A percentile compares a stretch with the other conserved stretches of the same genome.
These are phyloP conservation scores for Malus hybrid DNA, from an alignment of 331 rosid species.

Conservation along the genomic window DNA sequence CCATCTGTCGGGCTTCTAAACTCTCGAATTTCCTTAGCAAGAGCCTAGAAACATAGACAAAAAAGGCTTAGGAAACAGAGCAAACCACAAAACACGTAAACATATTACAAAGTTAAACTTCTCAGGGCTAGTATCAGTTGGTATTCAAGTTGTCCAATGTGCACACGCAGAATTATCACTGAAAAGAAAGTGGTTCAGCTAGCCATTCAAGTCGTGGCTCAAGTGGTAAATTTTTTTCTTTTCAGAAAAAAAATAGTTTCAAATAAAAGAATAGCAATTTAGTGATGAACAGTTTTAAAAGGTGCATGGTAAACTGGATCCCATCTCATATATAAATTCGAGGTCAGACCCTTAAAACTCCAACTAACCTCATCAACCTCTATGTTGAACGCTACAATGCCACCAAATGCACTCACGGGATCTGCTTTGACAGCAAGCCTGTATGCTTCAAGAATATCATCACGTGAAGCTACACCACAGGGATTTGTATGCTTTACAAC, in stretches of 20 bases:
- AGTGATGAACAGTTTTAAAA: background rate
- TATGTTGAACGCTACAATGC: conserved; percentile 84
- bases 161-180: background rate
- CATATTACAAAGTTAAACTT: background rate
- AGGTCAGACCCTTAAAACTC: background rate
- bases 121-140: background rate
- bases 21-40: conserved; percentile 86
- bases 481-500: conserved; percentile 97
- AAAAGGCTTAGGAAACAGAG: background rate
- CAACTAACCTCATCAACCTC: conserved; percentile 81
- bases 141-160: background rate
- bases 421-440: conserved; percentile 86
- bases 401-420: conserved; percentile 98
- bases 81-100: background rate
- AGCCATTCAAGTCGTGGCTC: background rate
- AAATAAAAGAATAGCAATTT: background rate
- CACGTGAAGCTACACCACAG: conserved; percentile 94
- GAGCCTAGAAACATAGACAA: conserved; percentile 35
- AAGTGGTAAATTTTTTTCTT: background rate
- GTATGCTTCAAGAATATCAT: conserved; percentile 85
- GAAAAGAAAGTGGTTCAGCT: background rate
- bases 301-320: background rate
- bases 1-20: conserved; percentile 89
- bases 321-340: background rate
- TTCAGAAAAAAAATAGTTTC: background rate